A percentile compares a stretch with the other conserved stretches of the same genome.
phyloP scores from a whole-genome alignment of 1,284 basidiomycete species.

The Ustilago curta region DNA sequence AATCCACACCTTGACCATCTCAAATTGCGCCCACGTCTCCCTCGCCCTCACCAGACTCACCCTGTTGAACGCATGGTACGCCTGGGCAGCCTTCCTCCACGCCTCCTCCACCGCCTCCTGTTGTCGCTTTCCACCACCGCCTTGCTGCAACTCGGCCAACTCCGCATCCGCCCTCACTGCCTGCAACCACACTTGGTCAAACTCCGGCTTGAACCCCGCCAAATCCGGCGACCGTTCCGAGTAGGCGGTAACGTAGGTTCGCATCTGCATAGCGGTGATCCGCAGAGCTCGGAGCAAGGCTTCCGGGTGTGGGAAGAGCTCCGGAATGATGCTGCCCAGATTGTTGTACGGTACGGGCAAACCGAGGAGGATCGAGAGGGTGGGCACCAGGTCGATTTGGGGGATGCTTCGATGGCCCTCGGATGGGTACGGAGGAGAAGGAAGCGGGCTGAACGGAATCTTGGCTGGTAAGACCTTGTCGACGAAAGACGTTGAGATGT shows the following conservation, averaged over 20 bases:
- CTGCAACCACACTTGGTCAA: slow-evolving; percentile 50
- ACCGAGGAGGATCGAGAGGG: slow-evolving; percentile 89
- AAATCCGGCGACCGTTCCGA: slow-evolving; percentile 77
- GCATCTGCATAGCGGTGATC: slow-evolving; percentile 82
- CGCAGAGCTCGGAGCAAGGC: slow-evolving; percentile 76
- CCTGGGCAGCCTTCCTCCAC: slow-evolving; percentile 32
- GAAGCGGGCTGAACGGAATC: slow-evolving; percentile 58
- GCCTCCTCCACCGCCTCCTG: slow-evolving; percentile 21
- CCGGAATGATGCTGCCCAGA: slow-evolving; percentile 89
- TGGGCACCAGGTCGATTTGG: slow-evolving; percentile 94
- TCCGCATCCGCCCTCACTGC: slow-evolving; percentile 57
- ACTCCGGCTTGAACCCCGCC: slow-evolving; percentile 59
- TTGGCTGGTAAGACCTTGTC: slow-evolving; percentile 22
- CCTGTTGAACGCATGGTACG: slow-evolving; percentile 74
- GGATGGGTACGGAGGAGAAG: slow-evolving; percentile 37
- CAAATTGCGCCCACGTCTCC: slow-evolving; percentile 94
- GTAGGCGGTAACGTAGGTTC: slow-evolving; percentile 82
- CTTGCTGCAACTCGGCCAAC: slow-evolving; percentile 11
- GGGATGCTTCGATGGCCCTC: slow-evolving; percentile 78
- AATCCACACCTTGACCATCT: slow-evolving; percentile 79
- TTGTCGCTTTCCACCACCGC: background rate
- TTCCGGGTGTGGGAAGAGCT: slow-evolving; percentile 75
- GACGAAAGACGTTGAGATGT: slow-evolving; percentile 16
- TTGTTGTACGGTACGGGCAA: slow-evolving; percentile 95
- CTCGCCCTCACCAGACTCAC: slow-evolving; percentile 80